A percentile compares a stretch with the other conserved stretches of the same genome.
phyloP scores from a whole-genome alignment of 2,329 filamentous ascomycete genomes.

The Cephalotrichum gorgonifer region DNA sequence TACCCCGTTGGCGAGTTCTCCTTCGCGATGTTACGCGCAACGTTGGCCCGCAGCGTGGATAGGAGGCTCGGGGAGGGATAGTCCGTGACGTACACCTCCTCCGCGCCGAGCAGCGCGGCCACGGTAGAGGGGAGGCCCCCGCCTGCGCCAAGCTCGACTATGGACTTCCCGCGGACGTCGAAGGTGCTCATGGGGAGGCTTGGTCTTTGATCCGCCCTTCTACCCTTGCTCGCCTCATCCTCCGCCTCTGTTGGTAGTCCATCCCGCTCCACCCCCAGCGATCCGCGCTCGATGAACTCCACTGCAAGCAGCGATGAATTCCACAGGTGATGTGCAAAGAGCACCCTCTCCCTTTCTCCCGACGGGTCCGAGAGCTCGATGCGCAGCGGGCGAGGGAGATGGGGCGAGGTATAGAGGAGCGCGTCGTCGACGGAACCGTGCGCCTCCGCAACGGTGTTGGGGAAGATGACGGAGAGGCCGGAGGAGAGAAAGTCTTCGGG shows the following conservation, averaged over 20 bases:
- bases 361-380: constrained; percentile 37
- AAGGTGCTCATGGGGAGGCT: constrained; percentile 19
- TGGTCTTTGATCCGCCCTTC: neutral
- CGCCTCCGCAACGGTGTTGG: constrained; percentile 55
- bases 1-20: constrained; percentile 15
- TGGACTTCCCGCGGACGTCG: constrained; percentile 37
- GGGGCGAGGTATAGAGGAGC: constrained; percentile 48
- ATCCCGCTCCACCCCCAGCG: constrained; percentile 16
- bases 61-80: constrained; percentile 55
- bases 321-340: constrained; percentile 68
- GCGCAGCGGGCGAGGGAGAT: constrained; percentile 31
- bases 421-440: constrained; percentile 52
- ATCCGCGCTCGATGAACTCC: constrained; percentile 42
- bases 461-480: constrained; percentile 51
- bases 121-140: constrained; percentile 44
- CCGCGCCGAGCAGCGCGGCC: constrained; percentile 34
- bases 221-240: neutral
- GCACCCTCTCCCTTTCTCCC: constrained; percentile 40
- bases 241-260: neutral
- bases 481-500: constrained; percentile 4
- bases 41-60: constrained; percentile 46
- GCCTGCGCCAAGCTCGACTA: constrained; percentile 60
- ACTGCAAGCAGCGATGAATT: constrained; percentile 50
- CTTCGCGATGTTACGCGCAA: constrained; percentile 36
- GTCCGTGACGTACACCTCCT: constrained; percentile 50